Conservation (phyloP, 768 basidiomycete species). For the Lentinus brumalis region DNA sequence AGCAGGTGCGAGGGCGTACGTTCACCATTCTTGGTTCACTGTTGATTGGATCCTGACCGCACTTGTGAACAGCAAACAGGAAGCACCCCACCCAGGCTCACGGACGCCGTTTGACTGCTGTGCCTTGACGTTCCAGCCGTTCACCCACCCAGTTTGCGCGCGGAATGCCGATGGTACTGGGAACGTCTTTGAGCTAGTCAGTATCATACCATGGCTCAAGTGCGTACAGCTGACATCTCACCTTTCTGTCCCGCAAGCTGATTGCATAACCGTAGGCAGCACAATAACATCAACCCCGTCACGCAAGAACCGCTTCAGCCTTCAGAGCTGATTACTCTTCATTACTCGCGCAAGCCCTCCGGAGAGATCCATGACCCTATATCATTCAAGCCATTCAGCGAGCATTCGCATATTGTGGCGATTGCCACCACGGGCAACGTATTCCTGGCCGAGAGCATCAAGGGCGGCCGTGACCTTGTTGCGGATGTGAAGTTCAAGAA, state of each 20-base stretch:
- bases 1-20: constrained; percentile 69
- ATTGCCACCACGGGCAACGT: constrained; percentile 92
- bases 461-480: constrained; percentile 84
- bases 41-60: background rate
- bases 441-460: constrained; percentile 88
- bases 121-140: constrained; percentile 87
- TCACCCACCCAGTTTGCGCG: constrained; percentile 85
- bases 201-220: constrained; percentile 96
- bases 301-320: constrained; percentile 73
- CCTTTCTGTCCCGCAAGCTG: background rate
- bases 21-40: background rate
- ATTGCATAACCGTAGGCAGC: constrained; percentile 53
- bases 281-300: constrained; percentile 77
- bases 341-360: constrained; percentile 82
- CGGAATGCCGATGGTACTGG: constrained; percentile 82
- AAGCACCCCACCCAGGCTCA: constrained; percentile 64
- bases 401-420: constrained; percentile 94
- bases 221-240: constrained; percentile 35
- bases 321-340: constrained; percentile 73
- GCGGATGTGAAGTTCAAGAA: constrained; percentile 84
- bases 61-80: constrained; percentile 52
- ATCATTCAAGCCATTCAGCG: constrained; percentile 95
- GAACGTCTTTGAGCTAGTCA: constrained; percentile 83
- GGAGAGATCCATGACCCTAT: constrained; percentile 95
- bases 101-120: constrained; percentile 89